Evolutionary conservation across 306 rosid species (phyloP).

Genomic region (Casuarina equisetifolia): DNA sequence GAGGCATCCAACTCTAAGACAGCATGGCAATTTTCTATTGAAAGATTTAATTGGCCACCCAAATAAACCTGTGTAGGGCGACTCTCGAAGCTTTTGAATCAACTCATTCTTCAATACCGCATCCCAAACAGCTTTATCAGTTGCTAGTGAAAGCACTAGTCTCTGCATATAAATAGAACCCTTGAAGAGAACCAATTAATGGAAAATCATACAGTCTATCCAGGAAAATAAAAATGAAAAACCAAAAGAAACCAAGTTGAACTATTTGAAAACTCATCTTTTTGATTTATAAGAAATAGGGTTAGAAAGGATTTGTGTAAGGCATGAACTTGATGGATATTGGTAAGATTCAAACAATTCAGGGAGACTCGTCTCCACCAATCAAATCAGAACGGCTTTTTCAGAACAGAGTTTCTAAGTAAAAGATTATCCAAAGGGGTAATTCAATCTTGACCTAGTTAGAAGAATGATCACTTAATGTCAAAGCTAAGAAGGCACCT

Average conservation of each 20-base stretch:
- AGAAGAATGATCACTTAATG: not conserved
- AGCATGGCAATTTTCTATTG: not conserved
- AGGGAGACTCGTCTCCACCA: not conserved
- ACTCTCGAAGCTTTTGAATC: constrained; percentile 40
- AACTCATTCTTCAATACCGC: constrained; percentile 52
- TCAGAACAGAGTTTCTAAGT: not conserved
- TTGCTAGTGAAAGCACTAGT: constrained; percentile 61
- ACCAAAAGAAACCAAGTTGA: not conserved
- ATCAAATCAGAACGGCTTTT: not conserved
- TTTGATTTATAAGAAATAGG: not conserved
- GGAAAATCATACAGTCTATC: not conserved
- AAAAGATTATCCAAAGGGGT: not conserved
- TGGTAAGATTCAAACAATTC: not conserved
- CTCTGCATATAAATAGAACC: constrained; percentile 43
- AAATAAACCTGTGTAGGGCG: constrained; percentile 50
- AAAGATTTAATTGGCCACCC: not conserved
- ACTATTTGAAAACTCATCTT: not conserved
- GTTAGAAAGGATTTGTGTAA: not conserved
- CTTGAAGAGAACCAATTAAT: constrained; percentile 11
- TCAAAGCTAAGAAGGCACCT: constrained; percentile 38
- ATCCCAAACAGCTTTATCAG: constrained; percentile 68
- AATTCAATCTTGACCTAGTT: not conserved
- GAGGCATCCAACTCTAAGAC: not conserved
- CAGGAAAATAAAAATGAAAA: not conserved
- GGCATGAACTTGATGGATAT: not conserved